Evolutionary conservation across 306 rosid species (phyloP), one percentile per base, ranked within the genome.

Genomic region (Corylus heterophylla): DNA sequence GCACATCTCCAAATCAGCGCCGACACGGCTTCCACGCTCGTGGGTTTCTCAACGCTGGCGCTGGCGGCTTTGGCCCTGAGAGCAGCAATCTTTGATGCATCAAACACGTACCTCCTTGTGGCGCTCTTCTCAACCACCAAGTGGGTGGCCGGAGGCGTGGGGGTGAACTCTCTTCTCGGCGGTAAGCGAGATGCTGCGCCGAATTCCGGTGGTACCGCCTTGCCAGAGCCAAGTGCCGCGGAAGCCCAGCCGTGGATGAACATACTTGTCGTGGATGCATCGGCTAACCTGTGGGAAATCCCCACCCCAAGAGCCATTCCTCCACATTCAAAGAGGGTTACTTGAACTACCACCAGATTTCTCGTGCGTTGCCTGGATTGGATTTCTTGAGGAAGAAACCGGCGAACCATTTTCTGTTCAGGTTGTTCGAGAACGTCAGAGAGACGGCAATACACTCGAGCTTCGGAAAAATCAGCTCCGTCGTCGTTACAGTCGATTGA

Each of bases 201-300:
- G 16, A 66, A 80, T 5, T 58, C 29, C 1, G 84, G 80, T 44
- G 4, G 12, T 35, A 76, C 50, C 4, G 16, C 50, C 55, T 73
- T 29, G 16, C 8, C 7, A 29, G 12, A 13, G 8, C 83, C 78
- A 1, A 71, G 62, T 35, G 83, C 76, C 0, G 27, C 39, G 22
- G 54, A 52, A 2, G 79, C 78, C 86, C 89, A 88, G 9, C 58
- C 70, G 14, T 70, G 54, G 50, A 84, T 8, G 79, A 88, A 84
- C 0, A 54, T 75, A 4, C 47, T 59, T 29, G 31, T 29, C 31
- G 31, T 29, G 31, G 31, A 29, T 3, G 82, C 76, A 47, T 88
- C 92, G 13, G 79, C 85, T 4, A 84, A 63, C 83, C 80, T 88
- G 70, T 88, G 91, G 7, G 83, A 81, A 7, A 84, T 7, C 10